Conservation (phyloP, 352 stramenopile species). For the Phytophthora pinifolia region DNA sequence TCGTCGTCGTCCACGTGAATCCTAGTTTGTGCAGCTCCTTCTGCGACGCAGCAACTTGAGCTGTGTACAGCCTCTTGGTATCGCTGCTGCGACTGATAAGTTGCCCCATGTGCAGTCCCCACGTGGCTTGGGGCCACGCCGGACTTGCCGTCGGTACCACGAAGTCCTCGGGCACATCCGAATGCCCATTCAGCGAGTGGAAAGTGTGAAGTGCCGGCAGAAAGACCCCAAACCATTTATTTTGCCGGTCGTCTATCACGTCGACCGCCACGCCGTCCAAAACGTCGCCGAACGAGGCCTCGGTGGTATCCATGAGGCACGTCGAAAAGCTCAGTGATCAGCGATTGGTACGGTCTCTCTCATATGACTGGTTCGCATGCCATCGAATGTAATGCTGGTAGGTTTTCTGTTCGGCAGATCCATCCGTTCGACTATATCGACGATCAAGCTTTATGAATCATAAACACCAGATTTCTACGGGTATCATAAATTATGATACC, state of each 20-base stretch:
- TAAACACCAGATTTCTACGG: too few relatives aligned
- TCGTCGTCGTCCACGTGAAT: constrained; percentile 27
- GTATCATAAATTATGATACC: too few relatives aligned
- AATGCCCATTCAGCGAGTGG: constrained; percentile 20
- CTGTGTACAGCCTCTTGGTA: constrained; percentile 22
- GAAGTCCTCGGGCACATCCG: constrained; percentile 25
- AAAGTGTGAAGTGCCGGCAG: constrained; percentile 28
- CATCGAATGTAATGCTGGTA: constrained; percentile 11
- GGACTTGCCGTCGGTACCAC: constrained; percentile 20
- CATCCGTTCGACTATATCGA: too few relatives aligned
- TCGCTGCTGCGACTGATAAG: constrained; percentile 19
- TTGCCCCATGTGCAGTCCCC: constrained; percentile 27
- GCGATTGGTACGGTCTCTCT: background rate
- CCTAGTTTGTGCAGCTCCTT: constrained; percentile 17
- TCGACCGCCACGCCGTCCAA: constrained; percentile 14
- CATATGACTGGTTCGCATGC: constrained; percentile 22
- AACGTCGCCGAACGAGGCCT: constrained; percentile 22
- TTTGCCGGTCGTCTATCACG: constrained; percentile 8
- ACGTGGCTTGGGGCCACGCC: constrained; percentile 16
- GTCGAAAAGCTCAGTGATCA: background rate
- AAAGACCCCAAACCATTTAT: constrained; percentile 27
- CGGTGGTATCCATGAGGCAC: constrained; percentile 14
- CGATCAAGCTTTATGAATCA: too few relatives aligned
- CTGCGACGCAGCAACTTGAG: constrained; percentile 18
- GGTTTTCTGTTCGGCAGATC: constrained; percentile 17